These are phyloP conservation scores for Hymenoscyphus fructigenus DNA, from an alignment of 2,329 filamentous ascomycete genomes.

Conservation along the genomic window DNA sequence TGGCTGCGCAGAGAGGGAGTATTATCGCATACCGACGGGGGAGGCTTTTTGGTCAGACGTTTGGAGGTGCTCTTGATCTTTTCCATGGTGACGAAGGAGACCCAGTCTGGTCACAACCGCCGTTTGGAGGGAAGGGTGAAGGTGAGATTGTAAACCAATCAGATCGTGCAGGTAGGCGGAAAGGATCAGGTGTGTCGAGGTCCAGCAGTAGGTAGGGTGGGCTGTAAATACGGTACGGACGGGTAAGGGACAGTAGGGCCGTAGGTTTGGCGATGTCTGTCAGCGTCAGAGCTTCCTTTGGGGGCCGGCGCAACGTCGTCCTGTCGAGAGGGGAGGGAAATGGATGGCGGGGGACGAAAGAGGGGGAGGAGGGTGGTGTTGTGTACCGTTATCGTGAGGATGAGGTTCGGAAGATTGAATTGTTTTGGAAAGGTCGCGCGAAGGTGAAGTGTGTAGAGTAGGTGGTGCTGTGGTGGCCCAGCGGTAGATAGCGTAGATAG, in stretches of 20 bases:
- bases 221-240: neutral
- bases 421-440: neutral
- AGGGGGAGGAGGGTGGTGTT: neutral
- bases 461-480: too few species aligned
- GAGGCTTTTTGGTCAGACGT: neutral
- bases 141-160: conserved; percentile 1
- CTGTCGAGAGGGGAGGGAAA: neutral
- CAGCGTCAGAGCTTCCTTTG: too few species aligned
- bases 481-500: too few species aligned
- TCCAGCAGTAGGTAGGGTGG: neutral
- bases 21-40: neutral
- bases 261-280: neutral
- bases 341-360: neutral
- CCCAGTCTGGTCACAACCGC: neutral
- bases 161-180: neutral
- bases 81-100: conserved; percentile 28
- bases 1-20: neutral
- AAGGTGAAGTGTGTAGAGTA: neutral
- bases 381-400: neutral
- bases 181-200: neutral
- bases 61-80: conserved; percentile 38
- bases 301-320: too few species aligned
- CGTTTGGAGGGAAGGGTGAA: conserved; percentile 4
- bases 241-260: neutral
- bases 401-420: neutral